These are phyloP conservation scores for Hyphopichia khmerensis DNA, from an alignment of 1,139 yeast genomes.

Conservation along the genomic window DNA sequence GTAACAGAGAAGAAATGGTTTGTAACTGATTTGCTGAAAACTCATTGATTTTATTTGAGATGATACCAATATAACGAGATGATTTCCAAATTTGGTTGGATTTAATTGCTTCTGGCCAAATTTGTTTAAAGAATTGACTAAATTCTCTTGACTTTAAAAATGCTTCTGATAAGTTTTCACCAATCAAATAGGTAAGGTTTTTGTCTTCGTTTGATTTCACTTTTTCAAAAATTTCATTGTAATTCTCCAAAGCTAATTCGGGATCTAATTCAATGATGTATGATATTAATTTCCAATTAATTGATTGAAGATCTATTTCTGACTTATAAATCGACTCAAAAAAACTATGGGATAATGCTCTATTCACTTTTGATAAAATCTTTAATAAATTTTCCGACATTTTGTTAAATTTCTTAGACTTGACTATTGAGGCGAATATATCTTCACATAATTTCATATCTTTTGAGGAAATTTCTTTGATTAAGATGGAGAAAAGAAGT, in stretches of 20 bases:
- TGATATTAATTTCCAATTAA: conserved; percentile 46
- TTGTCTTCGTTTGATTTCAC: conserved; percentile 6
- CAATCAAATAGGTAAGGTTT: conserved; percentile 19
- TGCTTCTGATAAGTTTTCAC: conserved; percentile 43
- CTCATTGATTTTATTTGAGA: conserved; percentile 39
- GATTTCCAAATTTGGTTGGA: conserved; percentile 24
- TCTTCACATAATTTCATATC: conserved; percentile 42
- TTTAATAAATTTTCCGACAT: conserved; percentile 40
- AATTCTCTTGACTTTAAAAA: conserved; percentile 62
- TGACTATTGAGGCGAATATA: conserved; percentile 36
- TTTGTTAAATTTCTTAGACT: conserved; percentile 22
- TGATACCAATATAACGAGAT: conserved; percentile 27
- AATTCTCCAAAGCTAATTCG: conserved; percentile 45
- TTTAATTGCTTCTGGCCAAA: conserved; percentile 43
- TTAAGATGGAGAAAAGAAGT: conserved; percentile 24
- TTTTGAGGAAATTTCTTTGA: conserved; percentile 22
- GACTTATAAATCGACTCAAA: conserved; percentile 37
- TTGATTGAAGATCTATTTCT: conserved; percentile 9
- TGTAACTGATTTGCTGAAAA: conserved; percentile 50
- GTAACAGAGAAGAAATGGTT: conserved; percentile 12
- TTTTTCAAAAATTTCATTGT: conserved; percentile 24
- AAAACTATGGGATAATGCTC: conserved; percentile 49
- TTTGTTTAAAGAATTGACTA: conserved; percentile 39
- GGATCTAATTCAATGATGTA: conserved; percentile 49
- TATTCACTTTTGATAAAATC: conserved; percentile 39